Conservation (phyloP, 164 flowering plant species). For the Stephania japonica region DNA sequence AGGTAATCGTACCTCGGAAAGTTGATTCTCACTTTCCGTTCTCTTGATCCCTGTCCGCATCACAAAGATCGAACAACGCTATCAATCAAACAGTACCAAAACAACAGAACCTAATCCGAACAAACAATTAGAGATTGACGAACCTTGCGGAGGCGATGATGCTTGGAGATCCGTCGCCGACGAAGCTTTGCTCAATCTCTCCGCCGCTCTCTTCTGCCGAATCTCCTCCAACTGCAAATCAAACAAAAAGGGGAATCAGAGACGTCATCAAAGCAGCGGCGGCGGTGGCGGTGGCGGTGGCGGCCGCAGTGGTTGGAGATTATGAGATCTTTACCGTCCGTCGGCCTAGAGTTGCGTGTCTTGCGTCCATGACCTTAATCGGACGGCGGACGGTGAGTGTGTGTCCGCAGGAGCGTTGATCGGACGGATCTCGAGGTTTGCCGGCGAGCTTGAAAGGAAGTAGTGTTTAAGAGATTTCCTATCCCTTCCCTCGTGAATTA, state of each 20-base stretch:
- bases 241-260: background rate
- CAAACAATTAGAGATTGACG: background rate
- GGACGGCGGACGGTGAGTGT: background rate
- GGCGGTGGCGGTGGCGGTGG: background rate
- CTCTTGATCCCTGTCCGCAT: slow-evolving; percentile 33
- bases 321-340: slow-evolving; percentile 50
- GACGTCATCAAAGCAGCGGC: background rate
- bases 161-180: slow-evolving; percentile 66
- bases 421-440: background rate
- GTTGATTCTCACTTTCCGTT: slow-evolving; percentile 57
- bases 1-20: slow-evolving; percentile 51
- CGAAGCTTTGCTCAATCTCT: slow-evolving; percentile 54
- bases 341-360: slow-evolving; percentile 79
- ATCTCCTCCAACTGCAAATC: slow-evolving; percentile 75
- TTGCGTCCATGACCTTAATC: slow-evolving; percentile 46
- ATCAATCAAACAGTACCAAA: background rate
- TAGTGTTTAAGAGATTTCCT: too few relatives aligned
- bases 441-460: background rate
- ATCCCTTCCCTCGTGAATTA: too few relatives aligned
- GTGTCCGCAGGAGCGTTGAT: background rate
- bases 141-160: slow-evolving; percentile 39
- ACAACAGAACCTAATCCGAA: background rate
- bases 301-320: background rate
- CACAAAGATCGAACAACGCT: background rate
- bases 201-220: slow-evolving; percentile 86